Base-by-base conservation (phyloP, 352 stramenopile species). In the Pythium rhizo-oryzae region DNA sequence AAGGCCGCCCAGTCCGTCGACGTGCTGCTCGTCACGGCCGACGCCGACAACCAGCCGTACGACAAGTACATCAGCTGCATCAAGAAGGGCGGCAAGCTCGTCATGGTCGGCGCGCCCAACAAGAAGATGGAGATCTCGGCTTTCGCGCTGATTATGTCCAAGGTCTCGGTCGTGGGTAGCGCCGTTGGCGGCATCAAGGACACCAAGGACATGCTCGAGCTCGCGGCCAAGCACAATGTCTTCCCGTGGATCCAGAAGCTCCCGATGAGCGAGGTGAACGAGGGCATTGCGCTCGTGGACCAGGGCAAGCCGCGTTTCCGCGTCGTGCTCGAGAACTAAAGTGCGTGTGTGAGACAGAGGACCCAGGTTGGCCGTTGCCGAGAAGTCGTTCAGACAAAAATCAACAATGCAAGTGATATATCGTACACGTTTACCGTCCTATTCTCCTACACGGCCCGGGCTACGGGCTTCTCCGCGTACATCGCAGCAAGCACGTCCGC, bases 401-500 rank as follows among this genome's bases (percentile, higher is more conserved):
- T 33, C 6, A 33, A 33, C 28, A 33, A 33, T 6, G 28, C 28
- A 33, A 33, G 28, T 33, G 28, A 33, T 6, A 33, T 33, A 33
- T 33, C 28, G 28, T 33, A 33, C 28, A 33, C 28, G 3, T 33
- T 33, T 33, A 33, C 28, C 28, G 28, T 33, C 28, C 28, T 33
- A 33, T 2, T 33, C 6, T 6, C 3, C 6, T 33, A 33, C 3
- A 33, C 28, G 6, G 28, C 28, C 6, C 28, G 28, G 28, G 28
- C 28, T 6, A 33, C 28, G 28, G 28, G 28, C 28, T 33, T 33
- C 28, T 33, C 28, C 28, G 28, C 59, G 79, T 98, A 98, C 74
- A 98, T 81, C 0, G 57, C 64, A 28, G 82, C 69, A 55, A 98
- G 91, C 35, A 96, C 59, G 19, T 87, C 67, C 25, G 77, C 23